phyloP scores from a whole-genome alignment of 2,329 filamentous ascomycete species.

The Penicillium vulpinum region DNA sequence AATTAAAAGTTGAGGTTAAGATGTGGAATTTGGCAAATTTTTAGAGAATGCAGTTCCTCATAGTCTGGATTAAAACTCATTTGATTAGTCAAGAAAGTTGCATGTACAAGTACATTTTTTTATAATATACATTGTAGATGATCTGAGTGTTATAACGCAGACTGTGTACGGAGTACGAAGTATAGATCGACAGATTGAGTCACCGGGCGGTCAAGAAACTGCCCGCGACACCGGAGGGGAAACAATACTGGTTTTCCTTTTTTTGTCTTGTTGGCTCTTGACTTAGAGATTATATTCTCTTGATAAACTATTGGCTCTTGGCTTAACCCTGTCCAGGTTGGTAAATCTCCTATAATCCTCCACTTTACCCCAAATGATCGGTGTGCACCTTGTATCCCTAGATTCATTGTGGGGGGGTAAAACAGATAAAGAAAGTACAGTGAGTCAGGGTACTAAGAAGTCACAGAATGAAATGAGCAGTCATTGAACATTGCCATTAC shows the following conservation, averaged over 20 bases:
- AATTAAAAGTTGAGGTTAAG: neutral
- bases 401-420: slow-evolving; percentile 15
- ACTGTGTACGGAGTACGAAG: no score
- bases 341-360: neutral
- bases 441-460: slow-evolving; percentile 16
- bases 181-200: slow-evolving; percentile 16
- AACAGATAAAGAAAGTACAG: slow-evolving; percentile 8
- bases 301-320: neutral
- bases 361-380: neutral
- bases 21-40: neutral
- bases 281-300: neutral
- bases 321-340: neutral
- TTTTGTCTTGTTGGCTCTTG: neutral
- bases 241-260: slow-evolving; percentile 18
- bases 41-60: neutral
- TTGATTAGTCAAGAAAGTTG: neutral
- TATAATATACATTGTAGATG: neutral
- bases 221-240: slow-evolving; percentile 24
- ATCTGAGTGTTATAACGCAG: neutral
- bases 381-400: slow-evolving; percentile 8
- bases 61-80: neutral
- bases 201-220: slow-evolving; percentile 24
- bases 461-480: slow-evolving; percentile 28
- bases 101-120: neutral
- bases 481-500: slow-evolving; percentile 13